Base-by-base conservation (phyloP, 345 rosid genomes). In the Camelina neglecta region DNA sequence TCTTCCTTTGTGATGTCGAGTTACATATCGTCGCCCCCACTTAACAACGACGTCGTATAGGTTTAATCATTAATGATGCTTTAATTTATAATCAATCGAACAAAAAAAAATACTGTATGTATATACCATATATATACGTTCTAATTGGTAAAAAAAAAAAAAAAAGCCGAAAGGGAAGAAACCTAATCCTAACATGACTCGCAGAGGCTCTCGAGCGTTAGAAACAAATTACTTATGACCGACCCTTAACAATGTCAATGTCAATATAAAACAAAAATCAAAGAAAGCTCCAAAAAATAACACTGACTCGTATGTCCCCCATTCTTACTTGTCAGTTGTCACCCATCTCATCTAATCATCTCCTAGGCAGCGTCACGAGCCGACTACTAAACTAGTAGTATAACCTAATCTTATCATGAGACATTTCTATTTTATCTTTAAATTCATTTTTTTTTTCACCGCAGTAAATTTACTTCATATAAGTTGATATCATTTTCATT, bases 321-420 rank as follows among this genome's bases (percentile, higher is more conserved):
- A 69, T 75, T 75, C 74, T 64, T 64, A 64, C 72, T 76, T 76
- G 75, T 76, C 73, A 63, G 61, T 76, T 76, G 75, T 76, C 76
- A 71, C 72, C 47, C 51, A 65, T 71, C 72, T 49, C 53, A 50
- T 59, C 60, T 45, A 60, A 31, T 60, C 79, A 75, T 69, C 74
- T 69, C 58, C 38, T 72, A 50, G 49, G 72, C 77, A 78, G 53
- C 41, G 50, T 78, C 81, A 78, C 77, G 81, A 78, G 77, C 77
- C 73, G 8, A 60, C 62, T 44, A 6, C 49, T 44, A 6, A 44
- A 65, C 72, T 63, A 35, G 48, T 55, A n/a, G 31, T 38, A 35
- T 29, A 75, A 36, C 55, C 42, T 11, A 12, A 62, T 70, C 50
- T 63, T 70, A 70, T 70, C 75, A 11, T 6, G 26, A 20, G 39